Percentiles rank a stretch among this genome's conserved stretches.
These are phyloP conservation scores for Kluyveromyces sp. DNA, from an alignment of 1,139 yeast species.

Conservation along the genomic window DNA sequence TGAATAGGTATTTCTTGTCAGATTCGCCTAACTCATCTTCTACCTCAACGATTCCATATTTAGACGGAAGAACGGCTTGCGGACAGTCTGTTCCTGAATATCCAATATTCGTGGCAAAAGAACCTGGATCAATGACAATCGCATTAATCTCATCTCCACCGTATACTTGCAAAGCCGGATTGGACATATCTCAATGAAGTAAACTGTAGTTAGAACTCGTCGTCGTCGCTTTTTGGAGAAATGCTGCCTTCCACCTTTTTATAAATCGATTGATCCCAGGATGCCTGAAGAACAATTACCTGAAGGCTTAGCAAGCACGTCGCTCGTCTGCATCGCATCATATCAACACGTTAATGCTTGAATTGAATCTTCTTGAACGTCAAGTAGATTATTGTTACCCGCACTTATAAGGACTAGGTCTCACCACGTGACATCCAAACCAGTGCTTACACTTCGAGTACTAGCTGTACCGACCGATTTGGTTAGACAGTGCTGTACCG, in stretches of 20 bases:
- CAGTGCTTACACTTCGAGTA: too few species aligned
- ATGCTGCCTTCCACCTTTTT: too few species aligned
- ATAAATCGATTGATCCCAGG: too few species aligned
- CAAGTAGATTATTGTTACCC: not conserved
- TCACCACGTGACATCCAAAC: too few species aligned
- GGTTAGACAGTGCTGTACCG: too few species aligned
- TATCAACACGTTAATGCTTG: too few species aligned
- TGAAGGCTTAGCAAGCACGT: too few species aligned
- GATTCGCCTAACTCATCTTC: conserved; percentile 23
- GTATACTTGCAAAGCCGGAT: conserved; percentile 38
- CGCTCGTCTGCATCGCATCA: too few species aligned
- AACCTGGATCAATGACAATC: conserved; percentile 86
- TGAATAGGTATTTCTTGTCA: conserved; percentile 35
- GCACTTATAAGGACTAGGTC: too few species aligned
- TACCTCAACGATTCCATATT: conserved; percentile 34
- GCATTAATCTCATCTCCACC: conserved; percentile 85
- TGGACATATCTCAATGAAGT: conserved; percentile 21
- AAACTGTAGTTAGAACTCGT: not conserved
- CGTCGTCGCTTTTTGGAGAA: too few species aligned
- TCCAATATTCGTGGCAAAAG: conserved; percentile 76
- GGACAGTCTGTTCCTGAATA: conserved; percentile 95
- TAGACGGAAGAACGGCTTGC: conserved; percentile 64
- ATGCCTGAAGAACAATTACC: too few species aligned
- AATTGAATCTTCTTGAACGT: not conserved
- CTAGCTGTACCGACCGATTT: too few species aligned